These are phyloP conservation scores for Mycena galopus DNA, from an alignment of 768 basidiomycete species.

Conservation along the genomic window DNA sequence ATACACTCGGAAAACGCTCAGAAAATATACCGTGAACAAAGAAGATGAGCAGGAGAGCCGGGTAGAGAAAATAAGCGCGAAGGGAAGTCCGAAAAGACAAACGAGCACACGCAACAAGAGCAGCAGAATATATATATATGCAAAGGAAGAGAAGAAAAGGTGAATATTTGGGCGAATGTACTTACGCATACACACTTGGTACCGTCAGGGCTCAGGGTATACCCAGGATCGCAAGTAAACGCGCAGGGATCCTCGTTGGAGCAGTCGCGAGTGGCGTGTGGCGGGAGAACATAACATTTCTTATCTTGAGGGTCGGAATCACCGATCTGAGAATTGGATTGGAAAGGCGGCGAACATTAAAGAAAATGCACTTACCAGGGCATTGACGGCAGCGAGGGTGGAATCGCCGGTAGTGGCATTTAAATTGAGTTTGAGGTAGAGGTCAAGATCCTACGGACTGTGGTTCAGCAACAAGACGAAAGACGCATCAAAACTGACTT, in stretches of 20 bases:
- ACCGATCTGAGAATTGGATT: constrained; percentile 5
- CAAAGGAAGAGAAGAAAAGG: neutral
- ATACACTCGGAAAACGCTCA: too few species aligned
- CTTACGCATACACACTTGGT: constrained; percentile 16
- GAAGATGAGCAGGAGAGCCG: too few species aligned
- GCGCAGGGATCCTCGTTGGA: constrained; percentile 4
- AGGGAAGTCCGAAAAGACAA: too few species aligned
- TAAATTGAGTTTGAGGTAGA: constrained; percentile 20
- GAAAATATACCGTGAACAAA: too few species aligned
- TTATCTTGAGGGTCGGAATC: neutral
- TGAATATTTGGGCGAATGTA: neutral
- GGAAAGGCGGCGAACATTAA: neutral
- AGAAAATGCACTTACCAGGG: neutral
- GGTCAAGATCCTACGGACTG: constrained; percentile 21
- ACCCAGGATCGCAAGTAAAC: neutral
- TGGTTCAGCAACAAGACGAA: neutral
- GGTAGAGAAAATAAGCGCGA: too few species aligned
- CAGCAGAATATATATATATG: too few species aligned
- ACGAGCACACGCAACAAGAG: too few species aligned
- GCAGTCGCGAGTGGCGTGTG: constrained; percentile 8
- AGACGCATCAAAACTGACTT: constrained; percentile 5
- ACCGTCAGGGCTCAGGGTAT: neutral
- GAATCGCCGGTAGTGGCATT: neutral
- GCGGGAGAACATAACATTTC: neutral
- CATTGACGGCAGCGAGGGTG: neutral